phyloP scores from a whole-genome alignment of 495 filamentous ascomycete genomes.

The Recurvomyces mirabilis region DNA sequence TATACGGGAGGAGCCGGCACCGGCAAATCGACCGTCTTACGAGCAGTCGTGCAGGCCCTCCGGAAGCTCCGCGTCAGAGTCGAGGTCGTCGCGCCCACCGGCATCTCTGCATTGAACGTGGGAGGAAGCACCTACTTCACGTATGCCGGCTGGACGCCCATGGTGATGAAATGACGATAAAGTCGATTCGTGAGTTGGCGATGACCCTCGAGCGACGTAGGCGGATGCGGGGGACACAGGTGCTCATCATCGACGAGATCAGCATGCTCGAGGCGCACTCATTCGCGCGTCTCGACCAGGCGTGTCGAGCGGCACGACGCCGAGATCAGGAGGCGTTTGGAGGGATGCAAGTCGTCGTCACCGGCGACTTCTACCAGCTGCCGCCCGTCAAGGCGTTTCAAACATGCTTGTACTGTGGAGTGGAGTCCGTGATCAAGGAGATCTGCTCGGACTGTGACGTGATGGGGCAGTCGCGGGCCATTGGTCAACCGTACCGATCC shows the following conservation, averaged over 20 bases:
- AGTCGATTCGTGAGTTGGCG: too few species aligned
- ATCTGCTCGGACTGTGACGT: too few species aligned
- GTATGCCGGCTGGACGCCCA: constrained; percentile 41
- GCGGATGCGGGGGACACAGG: background rate
- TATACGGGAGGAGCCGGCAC: constrained; percentile 50
- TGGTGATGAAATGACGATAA: too few species aligned
- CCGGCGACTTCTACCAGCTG: constrained; percentile 36
- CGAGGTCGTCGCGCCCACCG: constrained; percentile 41
- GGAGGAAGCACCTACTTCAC: constrained; percentile 42
- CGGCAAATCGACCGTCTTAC: constrained; percentile 48
- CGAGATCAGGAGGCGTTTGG: constrained; percentile 34
- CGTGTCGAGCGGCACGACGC: background rate
- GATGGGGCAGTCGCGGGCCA: too few species aligned
- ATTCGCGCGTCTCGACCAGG: background rate
- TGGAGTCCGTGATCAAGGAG: background rate
- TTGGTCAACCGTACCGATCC: too few species aligned
- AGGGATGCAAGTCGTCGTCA: constrained; percentile 33
- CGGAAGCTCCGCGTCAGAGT: constrained; percentile 36
- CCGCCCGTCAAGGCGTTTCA: constrained; percentile 34
- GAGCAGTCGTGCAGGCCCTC: constrained; percentile 22
- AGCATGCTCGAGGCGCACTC: background rate
- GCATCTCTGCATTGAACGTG: constrained; percentile 41
- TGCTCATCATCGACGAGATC: constrained; percentile 1
- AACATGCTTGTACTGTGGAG: constrained; percentile 32
- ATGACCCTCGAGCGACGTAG: too few species aligned